Evolutionary conservation across 805 yeast genomes (phyloP).

Genomic region (Monosporozyma aquatica): DNA sequence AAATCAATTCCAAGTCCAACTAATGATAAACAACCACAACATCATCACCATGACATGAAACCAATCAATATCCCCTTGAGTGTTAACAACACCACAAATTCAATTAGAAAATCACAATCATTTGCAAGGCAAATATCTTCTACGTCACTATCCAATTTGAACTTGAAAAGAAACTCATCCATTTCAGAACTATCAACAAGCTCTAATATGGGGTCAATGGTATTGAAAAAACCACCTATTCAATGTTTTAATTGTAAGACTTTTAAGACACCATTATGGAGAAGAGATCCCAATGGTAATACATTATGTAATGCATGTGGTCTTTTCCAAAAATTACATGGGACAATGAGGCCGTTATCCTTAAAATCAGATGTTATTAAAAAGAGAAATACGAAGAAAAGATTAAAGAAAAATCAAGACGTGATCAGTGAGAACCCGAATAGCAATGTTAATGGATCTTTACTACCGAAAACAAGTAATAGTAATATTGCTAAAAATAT

Average conservation of each 20-base stretch:
- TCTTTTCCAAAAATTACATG: conserved; percentile 80
- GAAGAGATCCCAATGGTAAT: conserved; percentile 85
- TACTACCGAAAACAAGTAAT: conserved; percentile 3
- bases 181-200: conserved; percentile 15
- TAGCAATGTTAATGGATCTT: not conserved
- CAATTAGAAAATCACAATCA: conserved; percentile 23
- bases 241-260: conserved; percentile 87
- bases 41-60: no score
- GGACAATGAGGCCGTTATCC: conserved; percentile 88
- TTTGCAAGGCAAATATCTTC: conserved; percentile 23
- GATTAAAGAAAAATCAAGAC: conserved; percentile 34
- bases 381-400: conserved; percentile 57
- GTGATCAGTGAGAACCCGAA: conserved; percentile 5
- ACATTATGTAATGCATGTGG: conserved; percentile 97
- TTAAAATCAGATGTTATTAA: conserved; percentile 88
- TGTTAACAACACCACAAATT: conserved; percentile 14
- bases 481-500: conserved; percentile 9
- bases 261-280: conserved; percentile 88
- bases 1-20: no score
- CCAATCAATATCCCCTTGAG: conserved; percentile 8
- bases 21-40: no score
- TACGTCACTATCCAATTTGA: conserved; percentile 19
- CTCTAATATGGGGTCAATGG: conserved; percentile 1
- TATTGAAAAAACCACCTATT: conserved; percentile 27
- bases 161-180: conserved; percentile 16